Conservation (phyloP, 192 early-diverging fungal genomes). For the Coemansia sp. region DNA sequence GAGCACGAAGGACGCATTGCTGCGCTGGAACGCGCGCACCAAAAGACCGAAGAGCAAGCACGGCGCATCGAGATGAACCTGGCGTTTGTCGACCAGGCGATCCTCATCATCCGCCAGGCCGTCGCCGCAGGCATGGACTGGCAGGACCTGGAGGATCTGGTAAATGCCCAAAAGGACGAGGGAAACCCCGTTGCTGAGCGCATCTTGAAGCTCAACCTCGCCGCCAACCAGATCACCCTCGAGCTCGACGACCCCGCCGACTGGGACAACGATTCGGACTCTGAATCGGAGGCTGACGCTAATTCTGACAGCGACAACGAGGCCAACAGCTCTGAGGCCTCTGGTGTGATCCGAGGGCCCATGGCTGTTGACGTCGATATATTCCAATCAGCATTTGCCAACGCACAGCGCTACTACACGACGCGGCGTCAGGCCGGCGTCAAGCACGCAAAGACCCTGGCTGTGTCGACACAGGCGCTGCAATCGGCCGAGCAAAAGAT, state of each 20-base stretch:
- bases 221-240: constrained; percentile 75
- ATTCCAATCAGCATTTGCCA: constrained; percentile 80
- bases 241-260: constrained; percentile 52
- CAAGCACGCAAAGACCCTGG: constrained; percentile 90
- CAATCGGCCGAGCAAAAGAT: constrained; percentile 93
- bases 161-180: constrained; percentile 72
- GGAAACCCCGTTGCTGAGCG: constrained; percentile 78
- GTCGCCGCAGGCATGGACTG: constrained; percentile 94
- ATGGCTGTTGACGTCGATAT: constrained; percentile 80
- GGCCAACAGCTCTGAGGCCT: constrained; percentile 35
- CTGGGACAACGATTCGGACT: constrained; percentile 57
- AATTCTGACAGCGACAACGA: constrained; percentile 39
- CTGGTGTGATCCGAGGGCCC: constrained; percentile 22
- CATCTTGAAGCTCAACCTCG: constrained; percentile 72
- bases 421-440: constrained; percentile 73
- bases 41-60: constrained; percentile 69
- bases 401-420: constrained; percentile 87
- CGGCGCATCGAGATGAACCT: constrained; percentile 81
- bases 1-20: constrained; percentile 76
- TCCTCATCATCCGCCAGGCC: constrained; percentile 81
- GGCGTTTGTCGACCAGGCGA: constrained; percentile 81
- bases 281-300: too few species aligned
- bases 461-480: constrained; percentile 78
- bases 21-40: constrained; percentile 70
- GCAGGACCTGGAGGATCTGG: constrained; percentile 85